Evolutionary conservation across 805 yeast species (phyloP).

Genomic region (Tetrapisispora namnaoensis): DNA sequence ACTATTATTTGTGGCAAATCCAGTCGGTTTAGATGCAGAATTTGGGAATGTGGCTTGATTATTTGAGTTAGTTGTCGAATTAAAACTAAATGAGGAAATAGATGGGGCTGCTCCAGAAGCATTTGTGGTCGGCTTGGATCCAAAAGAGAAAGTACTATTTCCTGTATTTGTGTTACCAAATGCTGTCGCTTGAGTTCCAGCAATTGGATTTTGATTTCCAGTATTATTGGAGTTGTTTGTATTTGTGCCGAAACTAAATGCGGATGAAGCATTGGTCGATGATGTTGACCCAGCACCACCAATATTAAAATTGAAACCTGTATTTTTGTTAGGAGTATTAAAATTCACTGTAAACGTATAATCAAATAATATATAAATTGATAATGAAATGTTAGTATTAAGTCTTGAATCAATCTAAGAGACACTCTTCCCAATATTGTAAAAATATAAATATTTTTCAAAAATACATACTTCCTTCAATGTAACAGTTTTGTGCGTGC

Average conservation of each 20-base stretch:
- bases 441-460: too few species aligned
- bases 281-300: conserved; percentile 1
- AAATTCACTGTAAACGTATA: conserved; percentile 13
- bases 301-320: neutral
- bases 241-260: conserved; percentile 12
- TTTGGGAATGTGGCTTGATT: neutral
- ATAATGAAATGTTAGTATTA: neutral
- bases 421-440: too few species aligned
- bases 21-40: conserved; percentile 5
- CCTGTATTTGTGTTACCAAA: conserved; percentile 4
- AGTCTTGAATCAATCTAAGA: neutral
- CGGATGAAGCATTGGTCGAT: conserved; percentile 5
- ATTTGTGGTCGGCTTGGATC: neutral
- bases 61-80: neutral
- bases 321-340: conserved; percentile 20
- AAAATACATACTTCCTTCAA: neutral
- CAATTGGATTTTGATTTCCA: neutral
- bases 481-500: neutral
- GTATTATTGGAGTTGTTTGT: conserved; percentile 1
- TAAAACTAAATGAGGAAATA: conserved; percentile 1
- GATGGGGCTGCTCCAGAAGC: neutral
- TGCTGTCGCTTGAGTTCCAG: neutral
- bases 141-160: neutral
- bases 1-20: neutral
- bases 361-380: neutral